These are phyloP conservation scores for Aurinia saxatilis DNA, from an alignment of 345 rosid genomes.

Conservation along the genomic window DNA sequence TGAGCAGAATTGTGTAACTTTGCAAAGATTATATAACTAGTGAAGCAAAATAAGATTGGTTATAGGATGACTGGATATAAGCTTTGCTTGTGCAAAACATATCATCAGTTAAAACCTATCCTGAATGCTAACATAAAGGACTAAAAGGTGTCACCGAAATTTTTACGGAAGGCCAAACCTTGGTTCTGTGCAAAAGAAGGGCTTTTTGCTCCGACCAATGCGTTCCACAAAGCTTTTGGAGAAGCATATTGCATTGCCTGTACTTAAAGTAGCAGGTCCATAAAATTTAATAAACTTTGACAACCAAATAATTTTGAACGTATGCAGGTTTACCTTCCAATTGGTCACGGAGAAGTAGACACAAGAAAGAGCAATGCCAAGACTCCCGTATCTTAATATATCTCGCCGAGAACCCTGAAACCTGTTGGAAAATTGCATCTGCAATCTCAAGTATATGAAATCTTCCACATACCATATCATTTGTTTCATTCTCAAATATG, in stretches of 20 bases:
- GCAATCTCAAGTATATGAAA: slow-evolving; percentile 43
- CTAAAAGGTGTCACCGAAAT: background rate
- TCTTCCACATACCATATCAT: slow-evolving; percentile 9
- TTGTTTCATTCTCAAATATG: background rate
- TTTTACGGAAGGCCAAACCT: slow-evolving; percentile 27
- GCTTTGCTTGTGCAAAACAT: background rate
- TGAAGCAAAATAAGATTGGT: background rate
- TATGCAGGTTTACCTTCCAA: slow-evolving; percentile 59
- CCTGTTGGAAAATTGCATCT: slow-evolving; percentile 85
- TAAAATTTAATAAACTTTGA: background rate
- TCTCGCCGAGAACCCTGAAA: slow-evolving; percentile 89
- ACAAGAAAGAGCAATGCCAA: slow-evolving; percentile 73
- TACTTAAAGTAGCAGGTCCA: slow-evolving; percentile 4
- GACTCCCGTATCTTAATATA: slow-evolving; percentile 75
- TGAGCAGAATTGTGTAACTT: background rate
- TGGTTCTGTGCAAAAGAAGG: slow-evolving; percentile 44
- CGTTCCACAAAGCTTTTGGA: slow-evolving; percentile 82
- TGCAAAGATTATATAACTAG: background rate
- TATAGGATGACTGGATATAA: background rate
- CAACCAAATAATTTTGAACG: background rate
- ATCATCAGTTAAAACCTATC: background rate
- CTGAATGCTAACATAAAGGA: background rate
- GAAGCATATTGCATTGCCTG: slow-evolving; percentile 96
- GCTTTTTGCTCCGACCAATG: slow-evolving; percentile 50
- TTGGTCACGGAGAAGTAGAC: slow-evolving; percentile 48